Conservation (phyloP, 352 stramenopile genomes). For the Globisporangium emineosum region DNA sequence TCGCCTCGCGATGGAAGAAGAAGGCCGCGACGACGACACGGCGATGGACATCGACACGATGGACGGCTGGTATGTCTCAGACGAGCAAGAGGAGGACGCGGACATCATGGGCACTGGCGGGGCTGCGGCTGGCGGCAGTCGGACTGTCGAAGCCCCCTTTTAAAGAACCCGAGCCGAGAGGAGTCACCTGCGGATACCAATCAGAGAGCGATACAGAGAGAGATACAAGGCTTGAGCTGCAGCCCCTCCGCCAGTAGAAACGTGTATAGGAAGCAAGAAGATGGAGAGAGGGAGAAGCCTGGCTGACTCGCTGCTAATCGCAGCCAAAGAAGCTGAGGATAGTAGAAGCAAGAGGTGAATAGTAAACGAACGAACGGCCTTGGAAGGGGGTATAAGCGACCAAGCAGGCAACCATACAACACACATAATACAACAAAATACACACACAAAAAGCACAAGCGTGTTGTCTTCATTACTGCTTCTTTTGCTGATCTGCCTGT, state of each 20-base stretch:
- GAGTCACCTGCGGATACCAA: neutral
- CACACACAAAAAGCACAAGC: neutral
- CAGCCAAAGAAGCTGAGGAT: neutral
- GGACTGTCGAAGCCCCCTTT: slow-evolving; percentile 77
- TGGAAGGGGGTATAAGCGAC: neutral
- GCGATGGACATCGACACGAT: slow-evolving; percentile 89
- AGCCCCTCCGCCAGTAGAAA: neutral
- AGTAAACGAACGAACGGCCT: no score
- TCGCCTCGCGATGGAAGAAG: slow-evolving; percentile 96
- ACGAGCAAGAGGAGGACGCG: slow-evolving; percentile 72
- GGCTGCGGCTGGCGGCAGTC: slow-evolving; percentile 27
- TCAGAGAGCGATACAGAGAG: neutral
- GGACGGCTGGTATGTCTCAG: slow-evolving; percentile 86
- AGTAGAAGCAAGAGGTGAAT: neutral
- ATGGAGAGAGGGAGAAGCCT: neutral
- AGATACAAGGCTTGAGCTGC: neutral
- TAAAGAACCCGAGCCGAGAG: slow-evolving; percentile 9
- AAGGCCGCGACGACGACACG: slow-evolving; percentile 88
- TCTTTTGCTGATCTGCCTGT: neutral
- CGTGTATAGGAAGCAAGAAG: neutral
- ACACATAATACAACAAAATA: slow-evolving; percentile 3
- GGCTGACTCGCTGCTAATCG: neutral
- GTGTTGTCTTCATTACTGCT: neutral
- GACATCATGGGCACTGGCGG: slow-evolving; percentile 38
- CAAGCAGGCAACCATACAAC: neutral